Conservation (phyloP, 2,329 filamentous ascomycete species). For the Cladorrhinum sp. region DNA sequence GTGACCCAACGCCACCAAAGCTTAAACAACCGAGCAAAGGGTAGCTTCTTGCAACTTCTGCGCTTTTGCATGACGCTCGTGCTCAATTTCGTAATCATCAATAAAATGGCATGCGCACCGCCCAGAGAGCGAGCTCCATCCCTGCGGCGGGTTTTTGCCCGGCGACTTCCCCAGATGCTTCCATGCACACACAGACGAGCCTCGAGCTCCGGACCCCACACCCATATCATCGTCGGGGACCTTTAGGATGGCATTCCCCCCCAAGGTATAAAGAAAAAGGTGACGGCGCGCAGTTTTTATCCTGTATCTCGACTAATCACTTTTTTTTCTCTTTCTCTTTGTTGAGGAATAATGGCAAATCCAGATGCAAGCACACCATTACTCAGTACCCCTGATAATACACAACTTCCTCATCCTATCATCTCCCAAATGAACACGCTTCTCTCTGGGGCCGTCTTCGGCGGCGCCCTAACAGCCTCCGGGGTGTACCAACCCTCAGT, state of each 20-base stretch:
- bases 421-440: constrained; percentile 10
- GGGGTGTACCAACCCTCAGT: constrained; percentile 59
- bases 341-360: neutral
- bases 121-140: neutral
- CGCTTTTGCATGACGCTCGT: neutral
- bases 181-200: neutral
- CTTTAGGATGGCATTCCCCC: neutral
- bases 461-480: constrained; percentile 57
- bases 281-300: neutral
- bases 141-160: neutral
- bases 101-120: neutral
- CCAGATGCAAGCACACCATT: neutral
- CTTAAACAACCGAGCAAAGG: neutral
- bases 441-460: constrained; percentile 55
- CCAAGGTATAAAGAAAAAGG: neutral
- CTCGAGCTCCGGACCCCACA: neutral
- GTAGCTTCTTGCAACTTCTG: neutral
- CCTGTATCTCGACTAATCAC: no score
- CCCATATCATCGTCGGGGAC: neutral
- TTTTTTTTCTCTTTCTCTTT: neutral
- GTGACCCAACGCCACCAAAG: neutral
- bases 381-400: neutral
- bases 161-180: neutral
- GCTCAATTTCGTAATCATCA: neutral
- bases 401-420: neutral